Percentiles rank a stretch among this genome's conserved stretches.
These are phyloP conservation scores for Phaffia tasmanica DNA, from an alignment of 768 basidiomycete genomes.

Conservation along the genomic window DNA sequence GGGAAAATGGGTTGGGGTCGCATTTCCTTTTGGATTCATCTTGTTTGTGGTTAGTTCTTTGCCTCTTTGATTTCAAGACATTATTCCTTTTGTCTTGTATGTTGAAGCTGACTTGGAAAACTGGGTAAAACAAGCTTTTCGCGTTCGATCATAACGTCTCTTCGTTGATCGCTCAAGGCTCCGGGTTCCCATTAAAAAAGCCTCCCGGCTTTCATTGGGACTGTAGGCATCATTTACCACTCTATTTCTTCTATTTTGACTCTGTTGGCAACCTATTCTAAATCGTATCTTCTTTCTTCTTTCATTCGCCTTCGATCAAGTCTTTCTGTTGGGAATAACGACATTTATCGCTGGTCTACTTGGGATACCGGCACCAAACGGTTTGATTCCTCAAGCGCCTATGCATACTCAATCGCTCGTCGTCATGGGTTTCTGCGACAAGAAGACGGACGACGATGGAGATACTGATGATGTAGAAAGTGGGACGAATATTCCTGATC, in stretches of 20 bases:
- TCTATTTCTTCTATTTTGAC: neutral
- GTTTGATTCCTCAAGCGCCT: constrained; percentile 54
- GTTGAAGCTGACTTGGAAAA: constrained; percentile 5
- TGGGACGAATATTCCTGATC: neutral
- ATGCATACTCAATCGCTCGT: constrained; percentile 79
- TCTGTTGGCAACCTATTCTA: constrained; percentile 45
- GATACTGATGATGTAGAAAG: neutral
- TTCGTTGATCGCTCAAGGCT: constrained; percentile 74
- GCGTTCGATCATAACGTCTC: constrained; percentile 45
- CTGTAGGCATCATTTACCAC: constrained; percentile 2
- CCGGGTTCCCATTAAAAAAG: constrained; percentile 78
- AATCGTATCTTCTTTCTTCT: neutral
- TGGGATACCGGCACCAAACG: constrained; percentile 74
- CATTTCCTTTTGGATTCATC: constrained; percentile 76
- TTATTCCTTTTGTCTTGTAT: constrained; percentile 57
- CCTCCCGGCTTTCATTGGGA: constrained; percentile 52
- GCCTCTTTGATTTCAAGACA: constrained; percentile 83
- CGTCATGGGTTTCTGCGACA: constrained; percentile 48
- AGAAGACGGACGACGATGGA: constrained; percentile 27
- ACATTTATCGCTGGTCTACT: constrained; percentile 82
- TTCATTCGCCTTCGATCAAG: neutral
- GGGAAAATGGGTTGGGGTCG: constrained; percentile 77
- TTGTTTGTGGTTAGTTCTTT: constrained; percentile 56
- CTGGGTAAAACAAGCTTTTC: constrained; percentile 9
- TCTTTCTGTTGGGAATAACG: constrained; percentile 79